These are phyloP conservation scores for Fusarium sublunatum DNA, from an alignment of 2,329 filamentous ascomycete genomes.

Conservation along the genomic window DNA sequence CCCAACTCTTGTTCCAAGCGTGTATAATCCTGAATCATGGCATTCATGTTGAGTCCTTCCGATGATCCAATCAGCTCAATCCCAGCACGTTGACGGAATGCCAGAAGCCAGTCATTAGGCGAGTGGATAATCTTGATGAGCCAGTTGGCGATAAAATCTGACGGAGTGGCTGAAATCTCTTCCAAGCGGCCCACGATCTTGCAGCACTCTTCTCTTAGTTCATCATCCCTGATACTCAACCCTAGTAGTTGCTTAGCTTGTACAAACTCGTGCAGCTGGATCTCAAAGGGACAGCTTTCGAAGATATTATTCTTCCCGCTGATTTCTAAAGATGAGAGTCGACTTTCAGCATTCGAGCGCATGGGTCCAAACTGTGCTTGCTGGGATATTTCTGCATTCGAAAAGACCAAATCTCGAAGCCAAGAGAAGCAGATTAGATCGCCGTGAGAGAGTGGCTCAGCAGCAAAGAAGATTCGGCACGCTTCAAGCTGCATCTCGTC, in stretches of 20 bases:
- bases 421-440: conserved; percentile 21
- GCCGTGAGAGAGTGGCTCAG: conserved; percentile 2
- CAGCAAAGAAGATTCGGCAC: conserved; percentile 30
- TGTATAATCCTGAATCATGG: conserved; percentile 40
- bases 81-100: conserved; percentile 34
- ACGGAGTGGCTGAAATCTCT: conserved; percentile 33
- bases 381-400: conserved; percentile 13
- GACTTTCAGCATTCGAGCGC: conserved; percentile 39
- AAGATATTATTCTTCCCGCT: conserved; percentile 48
- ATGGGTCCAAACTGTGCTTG: conserved; percentile 45
- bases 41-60: not conserved
- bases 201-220: conserved; percentile 39
- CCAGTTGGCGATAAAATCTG: conserved; percentile 45
- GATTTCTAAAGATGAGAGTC: conserved; percentile 40
- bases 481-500: conserved; percentile 42
- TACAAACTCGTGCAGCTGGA: conserved; percentile 37
- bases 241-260: conserved; percentile 19
- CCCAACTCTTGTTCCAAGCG: conserved; percentile 32
- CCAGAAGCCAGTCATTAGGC: conserved; percentile 34
- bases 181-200: conserved; percentile 37
- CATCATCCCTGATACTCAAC: conserved; percentile 23
- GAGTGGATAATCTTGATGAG: conserved; percentile 36
- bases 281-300: conserved; percentile 46
- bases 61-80: conserved; percentile 2
- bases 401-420: conserved; percentile 40